Evolutionary conservation across 257 asterid species (phyloP).

Genomic region (Penstemon eatonii): DNA sequence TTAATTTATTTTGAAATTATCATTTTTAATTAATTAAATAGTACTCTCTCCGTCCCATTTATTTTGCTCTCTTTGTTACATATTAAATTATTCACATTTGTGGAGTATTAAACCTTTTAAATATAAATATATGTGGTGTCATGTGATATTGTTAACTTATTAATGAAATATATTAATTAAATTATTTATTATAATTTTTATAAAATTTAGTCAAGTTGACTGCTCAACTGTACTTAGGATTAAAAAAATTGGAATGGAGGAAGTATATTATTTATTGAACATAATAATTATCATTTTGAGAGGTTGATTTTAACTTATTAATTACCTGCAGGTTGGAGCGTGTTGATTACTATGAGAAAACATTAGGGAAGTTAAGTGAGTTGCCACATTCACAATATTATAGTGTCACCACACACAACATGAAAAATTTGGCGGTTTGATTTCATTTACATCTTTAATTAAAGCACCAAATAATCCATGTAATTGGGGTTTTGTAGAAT

Average conservation of each 20-base stretch:
- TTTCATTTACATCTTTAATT: too few relatives aligned
- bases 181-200: background rate
- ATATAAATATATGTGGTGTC: too few relatives aligned
- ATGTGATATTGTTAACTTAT: too few relatives aligned
- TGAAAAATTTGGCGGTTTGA: too few relatives aligned
- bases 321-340: constrained; percentile 39
- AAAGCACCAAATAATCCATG: too few relatives aligned
- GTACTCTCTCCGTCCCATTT: background rate
- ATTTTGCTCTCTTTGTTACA: too few relatives aligned
- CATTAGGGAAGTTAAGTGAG: constrained; percentile 40
- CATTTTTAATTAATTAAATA: background rate
- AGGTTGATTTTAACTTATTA: background rate
- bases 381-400: constrained; percentile 30
- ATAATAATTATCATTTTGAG: too few relatives aligned
- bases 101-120: too few relatives aligned
- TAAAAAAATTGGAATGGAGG: too few relatives aligned
- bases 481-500: too few relatives aligned
- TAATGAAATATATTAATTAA: background rate
- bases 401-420: constrained; percentile 21
- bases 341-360: constrained; percentile 36
- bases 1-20: background rate
- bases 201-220: background rate
- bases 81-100: too few relatives aligned
- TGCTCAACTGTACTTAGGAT: background rate
- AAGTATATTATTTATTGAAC: too few relatives aligned